These are phyloP conservation scores for Pseudocercospora eumusae DNA, from an alignment of 2,329 filamentous ascomycete species.

Conservation along the genomic window DNA sequence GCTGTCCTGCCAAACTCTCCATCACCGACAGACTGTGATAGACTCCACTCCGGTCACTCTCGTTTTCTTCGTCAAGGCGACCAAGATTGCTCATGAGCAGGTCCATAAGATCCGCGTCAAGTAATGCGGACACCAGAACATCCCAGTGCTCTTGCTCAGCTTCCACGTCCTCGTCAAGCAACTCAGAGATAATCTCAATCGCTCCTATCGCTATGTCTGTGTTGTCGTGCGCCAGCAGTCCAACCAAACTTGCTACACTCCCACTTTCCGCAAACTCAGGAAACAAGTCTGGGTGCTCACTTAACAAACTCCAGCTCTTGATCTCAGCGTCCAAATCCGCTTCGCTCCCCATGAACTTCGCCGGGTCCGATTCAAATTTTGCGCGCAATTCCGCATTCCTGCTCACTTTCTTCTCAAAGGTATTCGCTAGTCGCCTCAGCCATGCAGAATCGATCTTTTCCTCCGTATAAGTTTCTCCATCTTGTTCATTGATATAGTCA, in stretches of 20 bases:
- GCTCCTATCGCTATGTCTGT: constrained; percentile 93
- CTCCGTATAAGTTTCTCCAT: constrained; percentile 53
- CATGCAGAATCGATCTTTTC: constrained; percentile 83
- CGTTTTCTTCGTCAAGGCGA: constrained; percentile 71
- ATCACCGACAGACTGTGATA: constrained; percentile 81
- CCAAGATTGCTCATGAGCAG: constrained; percentile 76
- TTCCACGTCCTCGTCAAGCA: constrained; percentile 89
- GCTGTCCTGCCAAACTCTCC: constrained; percentile 79
- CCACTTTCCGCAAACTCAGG: constrained; percentile 70
- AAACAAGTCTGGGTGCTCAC: constrained; percentile 83
- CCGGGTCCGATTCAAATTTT: constrained; percentile 76
- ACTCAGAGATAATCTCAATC: constrained; percentile 83
- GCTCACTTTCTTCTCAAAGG: constrained; percentile 86
- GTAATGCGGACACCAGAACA: constrained; percentile 64
- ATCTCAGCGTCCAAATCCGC: constrained; percentile 88
- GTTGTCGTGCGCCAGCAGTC: constrained; percentile 88
- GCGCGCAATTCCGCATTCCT: constrained; percentile 89
- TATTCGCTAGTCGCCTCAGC: constrained; percentile 77
- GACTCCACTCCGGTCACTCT: constrained; percentile 77
- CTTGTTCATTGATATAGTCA: constrained; percentile 78
- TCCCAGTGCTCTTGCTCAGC: constrained; percentile 82
- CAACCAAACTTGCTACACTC: constrained; percentile 72
- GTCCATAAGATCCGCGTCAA: constrained; percentile 68
- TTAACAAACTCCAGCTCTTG: constrained; percentile 80
- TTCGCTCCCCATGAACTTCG: constrained; percentile 81